Evolutionary conservation across 805 yeast genomes (phyloP).

Genomic region (Jamesozyma jinghongensis): DNA sequence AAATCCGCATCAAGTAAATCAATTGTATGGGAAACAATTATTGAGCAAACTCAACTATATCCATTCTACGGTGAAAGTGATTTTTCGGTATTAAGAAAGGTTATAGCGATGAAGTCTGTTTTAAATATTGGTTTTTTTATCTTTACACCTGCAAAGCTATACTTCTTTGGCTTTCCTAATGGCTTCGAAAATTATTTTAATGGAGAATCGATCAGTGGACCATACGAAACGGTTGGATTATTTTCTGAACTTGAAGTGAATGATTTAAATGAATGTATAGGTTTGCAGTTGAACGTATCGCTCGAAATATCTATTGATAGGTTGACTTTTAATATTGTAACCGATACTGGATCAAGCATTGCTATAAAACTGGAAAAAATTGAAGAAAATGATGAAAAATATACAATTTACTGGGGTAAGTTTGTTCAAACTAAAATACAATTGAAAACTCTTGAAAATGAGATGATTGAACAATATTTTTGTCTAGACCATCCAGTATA

Average conservation of each 20-base stretch:
- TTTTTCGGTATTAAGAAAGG: neutral
- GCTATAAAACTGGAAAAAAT: slow-evolving; percentile 2
- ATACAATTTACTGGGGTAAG: slow-evolving; percentile 5
- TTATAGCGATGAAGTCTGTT: slow-evolving; percentile 8
- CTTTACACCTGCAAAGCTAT: slow-evolving; percentile 7
- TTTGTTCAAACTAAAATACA: slow-evolving; percentile 4
- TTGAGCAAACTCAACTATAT: neutral
- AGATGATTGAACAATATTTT: slow-evolving; percentile 6
- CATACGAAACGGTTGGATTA: slow-evolving; percentile 2
- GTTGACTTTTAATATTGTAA: slow-evolving; percentile 1
- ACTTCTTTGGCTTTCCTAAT: slow-evolving; percentile 10
- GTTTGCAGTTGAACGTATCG: neutral
- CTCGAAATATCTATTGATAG: neutral
- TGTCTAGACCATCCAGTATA: neutral
- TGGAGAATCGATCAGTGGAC: slow-evolving; percentile 6
- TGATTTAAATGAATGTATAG: neutral
- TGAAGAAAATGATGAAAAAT: slow-evolving; percentile 6
- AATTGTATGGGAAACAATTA: slow-evolving; percentile 3
- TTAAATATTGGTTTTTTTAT: slow-evolving; percentile 18
- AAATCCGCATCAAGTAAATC: neutral
- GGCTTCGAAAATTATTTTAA: slow-evolving; percentile 14
- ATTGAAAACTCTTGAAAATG: slow-evolving; percentile 2
- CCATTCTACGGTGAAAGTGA: neutral
- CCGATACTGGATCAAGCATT: neutral
- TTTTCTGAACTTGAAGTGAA: neutral